A percentile compares a stretch with the other conserved stretches of the same genome.
These are phyloP conservation scores for Haematococcus sp. DNA, from an alignment of 139 green algal species.

Conservation along the genomic window DNA sequence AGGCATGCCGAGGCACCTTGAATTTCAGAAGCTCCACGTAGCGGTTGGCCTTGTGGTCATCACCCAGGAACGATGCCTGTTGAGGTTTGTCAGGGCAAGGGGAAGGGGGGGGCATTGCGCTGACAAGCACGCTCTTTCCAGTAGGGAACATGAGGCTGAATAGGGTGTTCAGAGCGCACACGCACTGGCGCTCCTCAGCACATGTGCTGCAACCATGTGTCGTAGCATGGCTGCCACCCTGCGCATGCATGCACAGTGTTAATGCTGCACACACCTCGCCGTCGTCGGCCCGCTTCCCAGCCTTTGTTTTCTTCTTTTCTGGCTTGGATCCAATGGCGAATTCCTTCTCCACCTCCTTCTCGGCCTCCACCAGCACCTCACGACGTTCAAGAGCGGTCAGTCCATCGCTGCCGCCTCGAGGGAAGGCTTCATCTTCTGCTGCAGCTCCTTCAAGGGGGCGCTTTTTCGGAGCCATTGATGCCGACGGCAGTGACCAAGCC, in stretches of 20 bases:
- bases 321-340: conserved; percentile 9
- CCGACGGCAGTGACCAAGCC: too few species aligned
- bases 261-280: neutral
- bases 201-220: too few species aligned
- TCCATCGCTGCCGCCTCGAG: conserved; percentile 57
- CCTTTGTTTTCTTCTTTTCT: too few species aligned
- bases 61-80: neutral
- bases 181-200: neutral
- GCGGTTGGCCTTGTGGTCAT: conserved; percentile 37
- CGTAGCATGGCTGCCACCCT: neutral
- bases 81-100: too few species aligned
- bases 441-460: too few species aligned
- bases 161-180: neutral
- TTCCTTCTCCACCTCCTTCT: conserved; percentile 61
- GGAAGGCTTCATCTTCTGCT: conserved; percentile 66
- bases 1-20: conserved; percentile 58
- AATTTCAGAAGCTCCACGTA: conserved; percentile 83
- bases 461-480: too few species aligned
- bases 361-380: conserved; percentile 51
- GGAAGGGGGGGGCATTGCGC: too few species aligned
- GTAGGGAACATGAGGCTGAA: too few species aligned
- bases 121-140: too few species aligned
- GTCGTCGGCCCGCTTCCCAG: conserved; percentile 6
- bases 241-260: neutral
- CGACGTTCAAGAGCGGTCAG: conserved; percentile 62